Evolutionary conservation across 345 rosid genomes (phyloP), one percentile per base, ranked within the genome.

Genomic region (Sonneratia caseolaris): DNA sequence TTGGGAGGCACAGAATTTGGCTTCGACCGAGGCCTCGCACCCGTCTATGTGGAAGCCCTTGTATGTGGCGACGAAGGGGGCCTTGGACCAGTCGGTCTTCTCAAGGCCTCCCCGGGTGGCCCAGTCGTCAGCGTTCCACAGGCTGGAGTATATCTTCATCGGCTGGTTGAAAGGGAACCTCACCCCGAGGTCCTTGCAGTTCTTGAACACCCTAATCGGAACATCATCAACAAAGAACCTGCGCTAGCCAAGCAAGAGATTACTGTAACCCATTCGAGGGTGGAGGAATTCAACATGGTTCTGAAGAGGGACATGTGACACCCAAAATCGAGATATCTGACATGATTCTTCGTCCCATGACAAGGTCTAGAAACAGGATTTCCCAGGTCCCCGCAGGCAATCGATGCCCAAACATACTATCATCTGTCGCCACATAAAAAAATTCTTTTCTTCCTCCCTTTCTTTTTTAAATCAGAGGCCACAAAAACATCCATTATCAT

Each of bases 91-190:
- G 79, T 90, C 87, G 0, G 96, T 90, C 75, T 92, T 90, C 82
- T 88, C 96, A 0, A 92, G 83, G 15, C 97, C 97, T 14, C 96
- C 96, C 22, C 97, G 79, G 1, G 97, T 92, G 22, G 97, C 97
- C 97, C 97, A 92, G 64, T 92, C 96, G 47, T 91, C 93, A 0
- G 91, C 97, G 36, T 90, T 90, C 97, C 97, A 90, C 0, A 92
- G 82, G 70, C 95, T 90, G 0, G 96, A 88, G 82, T 92, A 89
- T 22, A 92, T 73, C 78, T 87, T 90, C 97, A 90, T 90, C 1
- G 95, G 95, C 53, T 92, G 96, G 82, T 92, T 73, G 76, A 87
- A 86, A 9, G 98, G 98, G 69, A 86, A 92, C 65, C 76, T 81
- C 68, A 90, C 85, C 6, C 96, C 91, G 45, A 87, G 67, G 76